Evolutionary conservation across 169 alveolate genomes (phyloP).

Genomic region (Plasmodium vinckei): DNA sequence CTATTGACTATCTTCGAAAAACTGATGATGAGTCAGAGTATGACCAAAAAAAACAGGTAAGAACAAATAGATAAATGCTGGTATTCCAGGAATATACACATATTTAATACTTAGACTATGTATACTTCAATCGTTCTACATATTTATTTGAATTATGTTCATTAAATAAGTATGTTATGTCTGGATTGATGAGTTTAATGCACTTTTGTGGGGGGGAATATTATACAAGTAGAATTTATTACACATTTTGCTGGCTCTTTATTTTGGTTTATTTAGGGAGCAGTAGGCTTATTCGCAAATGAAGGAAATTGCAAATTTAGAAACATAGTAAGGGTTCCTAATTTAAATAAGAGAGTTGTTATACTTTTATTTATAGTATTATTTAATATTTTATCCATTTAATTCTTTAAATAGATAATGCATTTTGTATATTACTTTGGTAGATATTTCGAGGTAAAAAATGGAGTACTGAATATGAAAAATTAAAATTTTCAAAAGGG

Average conservation of each 20-base stretch:
- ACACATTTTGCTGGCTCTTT: no score
- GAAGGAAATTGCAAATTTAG: slow-evolving; percentile 74
- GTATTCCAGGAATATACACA: background rate
- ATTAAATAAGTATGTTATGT: no score
- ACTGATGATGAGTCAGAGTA: slow-evolving; percentile 57
- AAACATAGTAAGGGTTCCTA: slow-evolving; percentile 38
- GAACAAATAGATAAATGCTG: background rate
- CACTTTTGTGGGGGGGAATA: no score
- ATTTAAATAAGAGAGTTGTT: no score
- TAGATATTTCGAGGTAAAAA: slow-evolving; percentile 70
- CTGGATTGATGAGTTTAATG: no score
- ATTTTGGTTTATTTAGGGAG: slow-evolving; percentile 30
- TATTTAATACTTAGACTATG: background rate
- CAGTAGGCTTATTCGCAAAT: slow-evolving; percentile 63
- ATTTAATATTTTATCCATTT: no score
- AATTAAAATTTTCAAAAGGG: slow-evolving; percentile 17
- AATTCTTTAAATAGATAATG: no score
- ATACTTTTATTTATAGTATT: no score
- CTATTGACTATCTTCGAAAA: slow-evolving; percentile 60
- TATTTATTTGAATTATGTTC: no score
- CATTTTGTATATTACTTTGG: background rate
- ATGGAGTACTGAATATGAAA: slow-evolving; percentile 68
- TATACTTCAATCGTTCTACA: no score
- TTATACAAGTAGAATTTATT: no score
- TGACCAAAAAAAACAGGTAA: slow-evolving; percentile 43